These are phyloP conservation scores for Podospora pseudopauciseta DNA, from an alignment of 495 filamentous ascomycete genomes.

Conservation along the genomic window DNA sequence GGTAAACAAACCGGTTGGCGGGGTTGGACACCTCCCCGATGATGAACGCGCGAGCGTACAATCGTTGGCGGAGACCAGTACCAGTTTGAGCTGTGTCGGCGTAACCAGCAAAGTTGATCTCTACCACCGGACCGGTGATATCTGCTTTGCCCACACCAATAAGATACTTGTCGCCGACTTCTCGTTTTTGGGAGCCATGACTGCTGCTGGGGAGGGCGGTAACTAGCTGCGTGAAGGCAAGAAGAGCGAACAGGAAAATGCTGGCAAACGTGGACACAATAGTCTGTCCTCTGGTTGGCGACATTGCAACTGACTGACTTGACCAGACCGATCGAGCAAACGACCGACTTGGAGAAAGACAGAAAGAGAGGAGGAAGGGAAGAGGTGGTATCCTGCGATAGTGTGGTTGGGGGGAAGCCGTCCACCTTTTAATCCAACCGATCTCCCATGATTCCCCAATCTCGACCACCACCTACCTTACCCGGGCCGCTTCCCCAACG, in stretches of 20 bases:
- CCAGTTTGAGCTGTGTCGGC: slow-evolving; percentile 74
- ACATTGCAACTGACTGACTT: neutral
- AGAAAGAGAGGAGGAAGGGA: neutral
- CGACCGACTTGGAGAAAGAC: neutral
- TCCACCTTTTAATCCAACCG: neutral
- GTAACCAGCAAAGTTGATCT: slow-evolving; percentile 63
- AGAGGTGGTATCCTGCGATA: neutral
- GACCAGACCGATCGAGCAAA: neutral
- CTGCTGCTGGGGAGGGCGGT: neutral
- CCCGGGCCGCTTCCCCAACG: neutral
- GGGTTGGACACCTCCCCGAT: slow-evolving; percentile 67
- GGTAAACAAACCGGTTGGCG: slow-evolving; percentile 76
- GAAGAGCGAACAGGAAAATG: slow-evolving; percentile 4
- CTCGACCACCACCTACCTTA: neutral
- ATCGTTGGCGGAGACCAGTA: slow-evolving; percentile 75
- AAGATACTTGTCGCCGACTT: slow-evolving; percentile 57
- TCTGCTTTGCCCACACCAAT: slow-evolving; percentile 91
- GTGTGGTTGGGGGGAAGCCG: neutral
- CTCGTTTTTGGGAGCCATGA: slow-evolving; percentile 21
- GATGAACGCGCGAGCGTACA: slow-evolving; percentile 89
- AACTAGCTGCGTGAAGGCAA: slow-evolving; percentile 19
- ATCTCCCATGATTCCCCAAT: neutral
- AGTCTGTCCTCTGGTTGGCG: neutral
- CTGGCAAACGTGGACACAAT: slow-evolving; percentile 6
- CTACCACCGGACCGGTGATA: slow-evolving; percentile 75